Evolutionary conservation across 2,329 filamentous ascomycete genomes (phyloP).

Genomic region (Zymoseptoria crescenta): DNA sequence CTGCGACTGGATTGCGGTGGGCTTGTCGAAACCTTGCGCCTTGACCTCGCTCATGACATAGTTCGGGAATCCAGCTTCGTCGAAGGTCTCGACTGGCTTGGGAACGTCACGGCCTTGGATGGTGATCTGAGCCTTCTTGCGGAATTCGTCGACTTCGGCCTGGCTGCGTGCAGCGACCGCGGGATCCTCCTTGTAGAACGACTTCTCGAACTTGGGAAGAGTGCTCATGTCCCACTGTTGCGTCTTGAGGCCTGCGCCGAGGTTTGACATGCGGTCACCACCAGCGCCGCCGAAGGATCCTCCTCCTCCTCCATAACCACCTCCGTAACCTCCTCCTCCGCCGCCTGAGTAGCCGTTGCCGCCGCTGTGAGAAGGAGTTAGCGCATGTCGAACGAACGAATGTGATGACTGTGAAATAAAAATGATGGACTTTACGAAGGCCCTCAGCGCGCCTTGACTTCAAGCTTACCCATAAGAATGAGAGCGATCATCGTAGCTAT

Average conservation of each 20-base stretch:
- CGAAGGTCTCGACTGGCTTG: slow-evolving; percentile 92
- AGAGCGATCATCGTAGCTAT: slow-evolving; percentile 28
- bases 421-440: slow-evolving; percentile 15
- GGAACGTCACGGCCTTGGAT: slow-evolving; percentile 74
- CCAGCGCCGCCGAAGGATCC: slow-evolving; percentile 53
- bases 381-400: slow-evolving; percentile 7
- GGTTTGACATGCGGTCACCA: slow-evolving; percentile 88
- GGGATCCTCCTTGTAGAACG: slow-evolving; percentile 94
- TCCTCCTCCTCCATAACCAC: slow-evolving; percentile 27
- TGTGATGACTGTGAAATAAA: neutral
- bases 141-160: slow-evolving; percentile 80
- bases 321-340: slow-evolving; percentile 27
- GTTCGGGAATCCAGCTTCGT: slow-evolving; percentile 91
- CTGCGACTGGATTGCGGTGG: slow-evolving; percentile 94
- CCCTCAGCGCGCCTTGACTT: slow-evolving; percentile 34
- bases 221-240: slow-evolving; percentile 76
- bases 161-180: slow-evolving; percentile 66
- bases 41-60: slow-evolving; percentile 99
- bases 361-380: slow-evolving; percentile 17
- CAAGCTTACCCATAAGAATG: slow-evolving; percentile 41
- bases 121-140: slow-evolving; percentile 75
- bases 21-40: slow-evolving; percentile 87
- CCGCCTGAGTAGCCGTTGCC: slow-evolving; percentile 29
- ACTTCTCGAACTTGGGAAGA: slow-evolving; percentile 96
- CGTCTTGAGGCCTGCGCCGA: slow-evolving; percentile 78